These are phyloP conservation scores for Cynara cardunculus DNA, from an alignment of 129 eudicot genomes.

Conservation along the genomic window DNA sequence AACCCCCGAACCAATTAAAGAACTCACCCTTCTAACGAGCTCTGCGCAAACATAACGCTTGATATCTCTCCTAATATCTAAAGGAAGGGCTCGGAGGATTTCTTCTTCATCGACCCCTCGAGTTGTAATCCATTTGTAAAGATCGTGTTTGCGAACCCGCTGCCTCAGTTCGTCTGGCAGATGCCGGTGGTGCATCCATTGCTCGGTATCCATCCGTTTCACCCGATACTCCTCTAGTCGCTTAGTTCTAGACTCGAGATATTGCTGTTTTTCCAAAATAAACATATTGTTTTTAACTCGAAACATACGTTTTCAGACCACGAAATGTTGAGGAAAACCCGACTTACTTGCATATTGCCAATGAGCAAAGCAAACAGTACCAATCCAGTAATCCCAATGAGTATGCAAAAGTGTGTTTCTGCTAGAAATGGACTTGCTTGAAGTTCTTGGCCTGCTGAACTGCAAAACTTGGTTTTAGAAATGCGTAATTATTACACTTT, in stretches of 20 bases:
- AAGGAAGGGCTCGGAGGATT: constrained; percentile 55
- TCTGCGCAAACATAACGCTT: constrained; percentile 77
- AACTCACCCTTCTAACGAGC: constrained; percentile 67
- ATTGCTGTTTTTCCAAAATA: constrained; percentile 40
- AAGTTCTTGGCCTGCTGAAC: constrained; percentile 78
- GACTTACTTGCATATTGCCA: constrained; percentile 92
- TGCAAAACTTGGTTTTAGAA: constrained; percentile 23
- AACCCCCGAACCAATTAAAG: not conserved
- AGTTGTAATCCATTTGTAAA: constrained; percentile 76
- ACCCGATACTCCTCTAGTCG: constrained; percentile 78
- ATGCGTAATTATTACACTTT: not conserved
- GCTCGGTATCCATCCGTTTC: constrained; percentile 67
- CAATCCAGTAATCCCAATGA: constrained; percentile 64
- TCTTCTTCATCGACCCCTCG: constrained; percentile 77
- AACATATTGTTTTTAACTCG: not conserved
- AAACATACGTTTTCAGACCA: not conserved
- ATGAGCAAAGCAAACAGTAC: constrained; percentile 77
- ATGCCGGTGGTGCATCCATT: constrained; percentile 90
- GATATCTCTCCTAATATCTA: constrained; percentile 73
- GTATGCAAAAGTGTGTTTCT: constrained; percentile 60
- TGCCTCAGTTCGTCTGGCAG: constrained; percentile 61
- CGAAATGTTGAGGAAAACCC: not conserved
- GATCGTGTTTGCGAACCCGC: constrained; percentile 61
- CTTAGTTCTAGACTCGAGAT: constrained; percentile 65
- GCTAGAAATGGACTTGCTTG: constrained; percentile 59